A percentile compares a stretch with the other conserved stretches of the same genome.
These are phyloP conservation scores for Gossypium stocksii DNA, from an alignment of 345 rosid genomes.

Conservation along the genomic window DNA sequence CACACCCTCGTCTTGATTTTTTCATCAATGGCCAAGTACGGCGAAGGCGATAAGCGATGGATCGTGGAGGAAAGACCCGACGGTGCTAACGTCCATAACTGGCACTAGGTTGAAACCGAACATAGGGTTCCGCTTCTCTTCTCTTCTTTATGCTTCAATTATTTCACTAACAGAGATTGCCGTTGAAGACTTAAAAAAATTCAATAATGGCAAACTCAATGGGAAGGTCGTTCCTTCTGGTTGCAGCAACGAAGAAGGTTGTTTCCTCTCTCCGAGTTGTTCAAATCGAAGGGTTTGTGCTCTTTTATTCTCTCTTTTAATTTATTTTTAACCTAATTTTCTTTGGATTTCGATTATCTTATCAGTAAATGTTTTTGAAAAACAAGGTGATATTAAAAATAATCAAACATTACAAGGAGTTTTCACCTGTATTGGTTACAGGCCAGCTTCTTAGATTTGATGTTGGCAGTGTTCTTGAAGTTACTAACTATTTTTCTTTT, in stretches of 20 bases:
- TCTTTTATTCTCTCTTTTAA: not conserved
- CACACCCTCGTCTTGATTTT: too few relatives aligned
- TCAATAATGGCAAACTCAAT: slow-evolving; percentile 25
- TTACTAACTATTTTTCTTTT: slow-evolving; percentile 97
- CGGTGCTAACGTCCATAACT: slow-evolving; percentile 94
- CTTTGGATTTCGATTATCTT: not conserved
- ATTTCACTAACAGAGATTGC: not conserved
- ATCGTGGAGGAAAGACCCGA: slow-evolving; percentile 92
- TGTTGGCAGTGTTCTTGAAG: slow-evolving; percentile 98
- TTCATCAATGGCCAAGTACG: slow-evolving; percentile 70
- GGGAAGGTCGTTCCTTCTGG: slow-evolving; percentile 81
- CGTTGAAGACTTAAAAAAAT: not conserved
- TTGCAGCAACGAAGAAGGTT: slow-evolving; percentile 71
- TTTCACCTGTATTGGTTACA: slow-evolving; percentile 87
- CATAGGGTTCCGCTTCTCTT: not conserved
- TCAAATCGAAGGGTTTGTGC: slow-evolving; percentile 96
- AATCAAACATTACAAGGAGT: slow-evolving; percentile 95
- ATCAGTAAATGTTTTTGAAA: not conserved
- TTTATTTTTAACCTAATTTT: not conserved
- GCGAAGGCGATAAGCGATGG: slow-evolving; percentile 98
- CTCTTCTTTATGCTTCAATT: not conserved
- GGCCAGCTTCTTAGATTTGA: slow-evolving; percentile 98
- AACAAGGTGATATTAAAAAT: slow-evolving; percentile 80
- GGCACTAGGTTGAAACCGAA: slow-evolving; percentile 80
- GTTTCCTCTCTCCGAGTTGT: slow-evolving; percentile 92